Percentiles rank a stretch among this genome's conserved stretches.
phyloP scores from a whole-genome alignment of 1,284 basidiomycete genomes.

The Fomitiporia mediterranea region DNA sequence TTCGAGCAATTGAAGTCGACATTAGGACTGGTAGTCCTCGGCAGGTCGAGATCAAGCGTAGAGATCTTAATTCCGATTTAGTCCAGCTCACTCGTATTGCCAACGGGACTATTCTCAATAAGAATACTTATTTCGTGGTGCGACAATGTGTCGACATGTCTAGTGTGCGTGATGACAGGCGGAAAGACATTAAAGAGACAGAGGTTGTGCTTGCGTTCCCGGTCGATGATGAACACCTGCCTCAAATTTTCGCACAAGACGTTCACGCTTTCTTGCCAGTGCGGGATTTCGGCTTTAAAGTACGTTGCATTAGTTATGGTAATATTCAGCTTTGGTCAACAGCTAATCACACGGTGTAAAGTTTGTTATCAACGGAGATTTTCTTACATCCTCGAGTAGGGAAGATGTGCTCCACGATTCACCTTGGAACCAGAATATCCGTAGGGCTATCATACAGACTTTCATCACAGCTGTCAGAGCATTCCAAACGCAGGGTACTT shows the following conservation, averaged over 20 bases:
- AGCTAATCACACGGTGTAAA: not conserved
- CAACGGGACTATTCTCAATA: not conserved
- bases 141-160: not conserved
- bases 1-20: conserved; percentile 20
- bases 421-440: not conserved
- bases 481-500: not conserved
- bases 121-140: not conserved
- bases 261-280: conserved; percentile 26
- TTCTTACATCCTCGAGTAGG: conserved; percentile 7
- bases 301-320: conserved; percentile 13
- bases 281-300: conserved; percentile 23
- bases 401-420: not conserved
- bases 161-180: conserved; percentile 13
- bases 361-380: conserved; percentile 23
- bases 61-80: not conserved
- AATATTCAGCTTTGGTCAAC: not conserved
- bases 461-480: not conserved
- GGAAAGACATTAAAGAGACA: conserved; percentile 20
- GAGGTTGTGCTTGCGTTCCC: conserved; percentile 27
- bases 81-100: not conserved
- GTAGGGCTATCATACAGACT: not conserved
- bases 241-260: conserved; percentile 19
- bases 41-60: not conserved
- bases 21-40: not conserved
- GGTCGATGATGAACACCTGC: conserved; percentile 15